These are phyloP conservation scores for Ambispora gerdemannii DNA, from an alignment of 192 early-diverging fungal genomes.

Conservation along the genomic window DNA sequence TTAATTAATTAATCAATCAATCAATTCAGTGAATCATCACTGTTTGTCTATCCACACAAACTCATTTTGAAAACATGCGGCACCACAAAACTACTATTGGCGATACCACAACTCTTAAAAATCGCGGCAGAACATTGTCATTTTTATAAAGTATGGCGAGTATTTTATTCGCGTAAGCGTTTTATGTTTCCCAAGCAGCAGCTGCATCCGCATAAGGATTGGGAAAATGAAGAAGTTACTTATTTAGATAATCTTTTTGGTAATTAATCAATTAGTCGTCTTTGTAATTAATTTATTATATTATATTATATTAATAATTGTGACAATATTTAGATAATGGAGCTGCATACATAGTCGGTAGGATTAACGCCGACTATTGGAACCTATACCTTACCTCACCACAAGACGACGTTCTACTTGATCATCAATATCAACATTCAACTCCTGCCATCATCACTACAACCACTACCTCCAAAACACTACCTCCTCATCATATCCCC, in stretches of 20 bases:
- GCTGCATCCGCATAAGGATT: conserved; percentile 80
- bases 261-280: conserved; percentile 16
- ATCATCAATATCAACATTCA: too few species aligned
- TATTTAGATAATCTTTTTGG: conserved; percentile 66
- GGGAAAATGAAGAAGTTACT: conserved; percentile 87
- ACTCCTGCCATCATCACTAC: too few species aligned
- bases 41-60: conserved; percentile 97
- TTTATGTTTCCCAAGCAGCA: conserved; percentile 96
- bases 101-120: conserved; percentile 81
- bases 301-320: not conserved
- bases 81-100: conserved; percentile 88
- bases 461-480: too few species aligned
- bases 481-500: too few species aligned
- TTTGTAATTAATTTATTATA: not conserved
- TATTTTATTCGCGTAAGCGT: conserved; percentile 95
- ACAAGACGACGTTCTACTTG: conserved; percentile 47
- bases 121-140: conserved; percentile 69
- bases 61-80: conserved; percentile 97
- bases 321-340: conserved; percentile 49
- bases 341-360: conserved; percentile 88
- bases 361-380: conserved; percentile 95
- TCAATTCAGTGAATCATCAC: conserved; percentile 78
- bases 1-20: not conserved
- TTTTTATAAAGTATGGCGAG: conserved; percentile 65
- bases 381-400: conserved; percentile 86